phyloP scores from a whole-genome alignment of 805 yeast species.

The Kodamaea jinghongensis region DNA sequence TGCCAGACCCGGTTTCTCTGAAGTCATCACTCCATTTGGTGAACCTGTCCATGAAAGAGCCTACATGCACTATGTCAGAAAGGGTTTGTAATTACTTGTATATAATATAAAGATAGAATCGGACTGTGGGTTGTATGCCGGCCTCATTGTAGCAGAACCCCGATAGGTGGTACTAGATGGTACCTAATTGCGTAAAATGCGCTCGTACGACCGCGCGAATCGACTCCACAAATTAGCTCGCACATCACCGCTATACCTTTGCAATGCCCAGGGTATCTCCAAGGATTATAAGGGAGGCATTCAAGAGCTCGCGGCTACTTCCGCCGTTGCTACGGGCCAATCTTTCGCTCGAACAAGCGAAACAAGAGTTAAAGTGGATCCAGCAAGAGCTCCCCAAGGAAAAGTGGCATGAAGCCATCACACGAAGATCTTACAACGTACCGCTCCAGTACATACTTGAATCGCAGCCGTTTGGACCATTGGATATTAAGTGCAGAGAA shows the following conservation, averaged over 20 bases:
- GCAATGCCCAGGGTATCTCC: conserved; percentile 35
- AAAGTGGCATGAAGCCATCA: conserved; percentile 53
- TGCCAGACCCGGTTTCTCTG: conserved; percentile 95
- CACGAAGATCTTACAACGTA: conserved; percentile 46
- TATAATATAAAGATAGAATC: conserved; percentile 1
- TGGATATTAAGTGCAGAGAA: conserved; percentile 56
- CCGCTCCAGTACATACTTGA: conserved; percentile 89
- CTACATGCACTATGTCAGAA: conserved; percentile 86
- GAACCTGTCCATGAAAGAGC: conserved; percentile 86
- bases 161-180: not conserved
- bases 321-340: conserved; percentile 35
- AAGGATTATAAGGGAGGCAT: conserved; percentile 26
- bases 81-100: conserved; percentile 44
- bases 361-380: conserved; percentile 65
- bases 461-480: conserved; percentile 77
- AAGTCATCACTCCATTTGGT: conserved; percentile 88
- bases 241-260: no score
- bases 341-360: conserved; percentile 39
- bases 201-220: no score
- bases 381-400: conserved; percentile 48
- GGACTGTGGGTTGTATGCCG: not conserved
- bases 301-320: conserved; percentile 22
- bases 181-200: not conserved
- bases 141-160: not conserved
- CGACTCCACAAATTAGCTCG: no score